phyloP scores from a whole-genome alignment of 78 protist genomes.

The Dictyostelium intermedium region DNA sequence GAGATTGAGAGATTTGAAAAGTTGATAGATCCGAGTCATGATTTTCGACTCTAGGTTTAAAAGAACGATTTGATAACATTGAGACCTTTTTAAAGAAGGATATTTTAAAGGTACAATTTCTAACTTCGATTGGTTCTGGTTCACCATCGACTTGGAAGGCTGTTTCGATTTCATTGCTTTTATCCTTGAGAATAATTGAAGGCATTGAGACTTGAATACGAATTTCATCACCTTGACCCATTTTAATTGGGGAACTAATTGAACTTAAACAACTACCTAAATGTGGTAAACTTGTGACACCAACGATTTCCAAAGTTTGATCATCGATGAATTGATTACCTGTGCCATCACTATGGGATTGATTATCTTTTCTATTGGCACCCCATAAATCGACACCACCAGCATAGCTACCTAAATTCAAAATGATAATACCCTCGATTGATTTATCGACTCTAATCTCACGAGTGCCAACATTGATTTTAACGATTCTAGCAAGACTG shows the following conservation, averaged over 20 bases:
- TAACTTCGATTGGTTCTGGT: constrained; percentile 39
- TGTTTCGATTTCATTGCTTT: background rate
- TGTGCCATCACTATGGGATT: background rate
- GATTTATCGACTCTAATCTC: constrained; percentile 4
- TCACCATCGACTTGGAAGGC: constrained; percentile 78
- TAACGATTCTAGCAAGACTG: background rate
- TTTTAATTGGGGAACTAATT: constrained; percentile 19
- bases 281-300: constrained; percentile 67
- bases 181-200: background rate
- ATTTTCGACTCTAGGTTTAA: constrained; percentile 14
- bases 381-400: constrained; percentile 64
- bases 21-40: background rate
- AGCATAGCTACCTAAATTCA: constrained; percentile 53
- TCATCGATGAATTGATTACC: constrained; percentile 60
- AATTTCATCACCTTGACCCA: constrained; percentile 62
- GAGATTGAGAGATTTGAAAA: background rate
- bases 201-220: background rate
- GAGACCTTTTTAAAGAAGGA: constrained; percentile 25
- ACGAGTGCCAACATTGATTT: constrained; percentile 14
- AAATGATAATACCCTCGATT: constrained; percentile 43
- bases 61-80: constrained; percentile 11
- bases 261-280: constrained; percentile 22
- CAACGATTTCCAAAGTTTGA: constrained; percentile 55
- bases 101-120: background rate
- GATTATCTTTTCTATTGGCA: background rate